A percentile compares a stretch with the other conserved stretches of the same genome.
Evolutionary conservation across 768 basidiomycete species (phyloP).

Genomic region (Lentinula guzmanii): DNA sequence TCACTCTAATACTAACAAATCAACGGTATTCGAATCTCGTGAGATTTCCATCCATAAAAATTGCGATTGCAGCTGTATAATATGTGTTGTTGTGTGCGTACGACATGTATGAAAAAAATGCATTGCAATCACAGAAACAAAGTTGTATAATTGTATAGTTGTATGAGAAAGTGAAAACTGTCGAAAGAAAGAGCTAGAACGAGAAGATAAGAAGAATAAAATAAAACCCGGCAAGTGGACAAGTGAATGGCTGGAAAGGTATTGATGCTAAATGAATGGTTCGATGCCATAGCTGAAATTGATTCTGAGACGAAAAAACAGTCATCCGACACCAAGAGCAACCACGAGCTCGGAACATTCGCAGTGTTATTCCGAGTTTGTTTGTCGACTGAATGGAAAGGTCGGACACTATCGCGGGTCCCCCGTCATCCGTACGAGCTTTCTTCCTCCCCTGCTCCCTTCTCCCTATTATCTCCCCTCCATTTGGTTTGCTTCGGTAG

Average conservation of each 20-base stretch:
- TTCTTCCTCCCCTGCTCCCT: slow-evolving; percentile 10
- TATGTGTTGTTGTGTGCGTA: not conserved
- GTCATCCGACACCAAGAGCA: not conserved
- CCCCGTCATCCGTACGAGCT: slow-evolving; percentile 5
- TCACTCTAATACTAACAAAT: not conserved
- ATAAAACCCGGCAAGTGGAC: not conserved
- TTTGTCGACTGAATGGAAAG: not conserved
- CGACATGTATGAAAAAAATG: not conserved
- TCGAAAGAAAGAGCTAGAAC: not conserved
- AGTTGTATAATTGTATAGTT: not conserved
- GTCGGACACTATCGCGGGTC: not conserved
- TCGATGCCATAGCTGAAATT: not conserved
- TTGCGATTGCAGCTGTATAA: not conserved
- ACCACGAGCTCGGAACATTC: not conserved
- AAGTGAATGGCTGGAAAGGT: not conserved
- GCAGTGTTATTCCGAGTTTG: not conserved
- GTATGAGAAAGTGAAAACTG: not conserved
- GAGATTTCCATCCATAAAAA: not conserved
- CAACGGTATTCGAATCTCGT: not conserved
- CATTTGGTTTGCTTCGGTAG: slow-evolving; percentile 16
- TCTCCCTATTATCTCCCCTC: slow-evolving; percentile 16
- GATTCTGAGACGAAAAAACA: not conserved
- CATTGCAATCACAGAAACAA: not conserved
- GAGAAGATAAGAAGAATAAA: not conserved
- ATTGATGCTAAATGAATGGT: not conserved